phyloP scores from a whole-genome alignment of 352 stramenopile species.

The Phytopythium mirpurense region DNA sequence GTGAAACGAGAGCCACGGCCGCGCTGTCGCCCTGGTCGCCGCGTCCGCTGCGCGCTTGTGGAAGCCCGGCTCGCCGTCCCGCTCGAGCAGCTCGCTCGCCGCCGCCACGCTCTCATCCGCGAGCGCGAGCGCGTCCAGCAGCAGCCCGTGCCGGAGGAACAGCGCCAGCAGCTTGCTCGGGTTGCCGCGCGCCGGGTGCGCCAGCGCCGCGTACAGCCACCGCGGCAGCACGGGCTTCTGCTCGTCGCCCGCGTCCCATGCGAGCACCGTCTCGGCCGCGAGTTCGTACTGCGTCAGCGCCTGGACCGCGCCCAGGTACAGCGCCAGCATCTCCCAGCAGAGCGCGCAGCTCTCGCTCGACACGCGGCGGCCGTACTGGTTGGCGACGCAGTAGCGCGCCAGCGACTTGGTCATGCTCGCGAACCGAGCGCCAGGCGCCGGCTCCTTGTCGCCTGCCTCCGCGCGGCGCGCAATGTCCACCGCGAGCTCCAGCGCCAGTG shows the following conservation, averaged over 20 bases:
- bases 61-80: slow-evolving; percentile 27
- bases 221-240: slow-evolving; percentile 50
- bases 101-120: slow-evolving; percentile 32
- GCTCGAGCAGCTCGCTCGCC: slow-evolving; percentile 26
- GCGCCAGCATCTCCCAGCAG: slow-evolving; percentile 52
- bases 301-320: slow-evolving; percentile 32
- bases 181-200: slow-evolving; percentile 32
- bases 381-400: slow-evolving; percentile 57
- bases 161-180: slow-evolving; percentile 48
- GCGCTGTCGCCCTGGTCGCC: slow-evolving; percentile 11
- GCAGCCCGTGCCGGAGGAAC: slow-evolving; percentile 52
- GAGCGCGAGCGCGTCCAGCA: slow-evolving; percentile 60
- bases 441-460: slow-evolving; percentile 9
- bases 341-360: slow-evolving; percentile 24
- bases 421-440: slow-evolving; percentile 16
- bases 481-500: slow-evolving; percentile 44
- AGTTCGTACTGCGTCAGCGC: slow-evolving; percentile 52
- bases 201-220: slow-evolving; percentile 48
- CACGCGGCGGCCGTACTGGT: slow-evolving; percentile 25
- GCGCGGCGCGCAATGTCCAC: slow-evolving; percentile 31
- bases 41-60: slow-evolving; percentile 26
- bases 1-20: slow-evolving; percentile 70
- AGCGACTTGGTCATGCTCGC: slow-evolving; percentile 58
- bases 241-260: slow-evolving; percentile 46
- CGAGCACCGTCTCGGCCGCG: slow-evolving; percentile 44